phyloP scores from a whole-genome alignment of 1,284 basidiomycete species.

The Cutaneotrichosporon sp. region DNA sequence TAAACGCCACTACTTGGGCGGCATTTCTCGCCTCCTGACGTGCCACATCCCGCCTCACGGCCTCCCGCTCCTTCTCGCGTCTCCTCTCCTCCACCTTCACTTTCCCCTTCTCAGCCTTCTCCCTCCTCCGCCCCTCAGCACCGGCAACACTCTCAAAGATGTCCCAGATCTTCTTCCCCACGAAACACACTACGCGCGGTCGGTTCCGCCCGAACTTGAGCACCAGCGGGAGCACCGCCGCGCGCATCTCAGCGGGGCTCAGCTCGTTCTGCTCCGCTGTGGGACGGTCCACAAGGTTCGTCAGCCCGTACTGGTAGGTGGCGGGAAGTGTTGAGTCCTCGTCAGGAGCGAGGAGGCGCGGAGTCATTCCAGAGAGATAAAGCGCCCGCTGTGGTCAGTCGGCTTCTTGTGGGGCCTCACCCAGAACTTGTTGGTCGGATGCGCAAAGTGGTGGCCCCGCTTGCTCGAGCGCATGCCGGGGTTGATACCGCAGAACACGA shows the following conservation, averaged over 20 bases:
- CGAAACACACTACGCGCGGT: slow-evolving; percentile 68
- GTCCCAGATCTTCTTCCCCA: slow-evolving; percentile 70
- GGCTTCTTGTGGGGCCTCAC: slow-evolving; percentile 58
- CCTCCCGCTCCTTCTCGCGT: neutral
- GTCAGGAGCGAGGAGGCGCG: slow-evolving; percentile 46
- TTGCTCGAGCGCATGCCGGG: slow-evolving; percentile 64
- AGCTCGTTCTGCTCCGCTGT: slow-evolving; percentile 61
- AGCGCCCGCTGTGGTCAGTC: slow-evolving; percentile 43
- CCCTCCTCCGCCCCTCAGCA: neutral
- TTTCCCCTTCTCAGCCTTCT: slow-evolving; percentile 3
- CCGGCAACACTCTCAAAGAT: slow-evolving; percentile 55
- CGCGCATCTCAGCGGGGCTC: slow-evolving; percentile 59
- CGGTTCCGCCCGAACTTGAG: slow-evolving; percentile 61
- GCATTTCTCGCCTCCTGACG: neutral
- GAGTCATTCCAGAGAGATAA: slow-evolving; percentile 57
- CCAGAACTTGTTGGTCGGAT: slow-evolving; percentile 63
- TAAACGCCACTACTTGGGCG: neutral
- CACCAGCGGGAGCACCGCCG: slow-evolving; percentile 60
- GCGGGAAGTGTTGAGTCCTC: slow-evolving; percentile 43
- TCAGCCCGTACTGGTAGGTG: slow-evolving; percentile 61
- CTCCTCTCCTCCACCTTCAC: neutral
- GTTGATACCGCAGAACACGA: slow-evolving; percentile 69
- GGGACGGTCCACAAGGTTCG: slow-evolving; percentile 63
- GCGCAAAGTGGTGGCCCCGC: slow-evolving; percentile 69
- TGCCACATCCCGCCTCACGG: neutral